Evolutionary conservation across 2,329 filamentous ascomycete species (phyloP).

Genomic region (Pseudohalonectria lignicola): DNA sequence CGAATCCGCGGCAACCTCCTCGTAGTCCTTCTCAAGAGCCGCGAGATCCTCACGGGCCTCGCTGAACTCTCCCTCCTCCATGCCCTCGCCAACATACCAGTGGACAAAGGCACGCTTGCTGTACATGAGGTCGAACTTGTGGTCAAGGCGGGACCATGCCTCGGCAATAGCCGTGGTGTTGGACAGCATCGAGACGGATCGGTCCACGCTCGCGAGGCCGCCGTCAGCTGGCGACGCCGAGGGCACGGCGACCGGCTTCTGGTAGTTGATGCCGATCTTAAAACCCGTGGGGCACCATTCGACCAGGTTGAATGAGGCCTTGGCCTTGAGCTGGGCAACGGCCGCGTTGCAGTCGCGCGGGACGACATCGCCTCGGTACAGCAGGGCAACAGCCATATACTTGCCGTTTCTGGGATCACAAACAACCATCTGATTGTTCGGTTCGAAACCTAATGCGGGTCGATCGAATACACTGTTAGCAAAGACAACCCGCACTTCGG

Average conservation of each 20-base stretch:
- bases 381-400: slow-evolving; percentile 98
- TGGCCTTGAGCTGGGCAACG: slow-evolving; percentile 95
- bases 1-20: slow-evolving; percentile 94
- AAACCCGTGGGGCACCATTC: slow-evolving; percentile 99
- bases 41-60: slow-evolving; percentile 98
- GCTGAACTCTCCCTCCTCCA: slow-evolving; percentile 99
- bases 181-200: slow-evolving; percentile 98
- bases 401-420: slow-evolving; percentile 97
- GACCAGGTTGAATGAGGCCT: slow-evolving; percentile 98
- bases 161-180: slow-evolving; percentile 98
- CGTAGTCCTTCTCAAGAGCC: slow-evolving; percentile 95
- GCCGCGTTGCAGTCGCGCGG: slow-evolving; percentile 90
- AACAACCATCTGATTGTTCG: slow-evolving; percentile 99
- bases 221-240: slow-evolving; percentile 46
- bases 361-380: slow-evolving; percentile 98
- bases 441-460: slow-evolving; percentile 64
- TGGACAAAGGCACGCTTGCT: slow-evolving; percentile 99
- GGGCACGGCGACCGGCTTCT: slow-evolving; percentile 89
- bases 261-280: slow-evolving; percentile 99
- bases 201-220: slow-evolving; percentile 94
- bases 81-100: slow-evolving; percentile 99
- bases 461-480: too few species aligned
- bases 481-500: too few species aligned
- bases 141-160: slow-evolving; percentile 90
- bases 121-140: slow-evolving; percentile 99